These are phyloP conservation scores for Bruguiera parviflora DNA, from an alignment of 345 rosid genomes.

Conservation along the genomic window DNA sequence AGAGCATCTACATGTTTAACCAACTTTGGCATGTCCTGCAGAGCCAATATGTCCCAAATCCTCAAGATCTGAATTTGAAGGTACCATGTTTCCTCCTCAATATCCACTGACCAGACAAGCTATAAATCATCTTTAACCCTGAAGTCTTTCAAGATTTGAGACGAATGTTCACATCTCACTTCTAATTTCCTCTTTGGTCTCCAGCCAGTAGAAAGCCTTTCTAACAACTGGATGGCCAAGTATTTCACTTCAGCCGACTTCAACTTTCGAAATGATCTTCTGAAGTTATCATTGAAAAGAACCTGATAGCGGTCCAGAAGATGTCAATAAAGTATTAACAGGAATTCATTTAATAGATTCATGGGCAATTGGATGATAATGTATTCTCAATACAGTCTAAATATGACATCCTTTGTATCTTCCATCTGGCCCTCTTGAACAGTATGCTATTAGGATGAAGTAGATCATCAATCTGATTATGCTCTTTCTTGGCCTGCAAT, in stretches of 20 bases:
- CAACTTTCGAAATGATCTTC: constrained; percentile 45
- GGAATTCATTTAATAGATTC: too few species aligned
- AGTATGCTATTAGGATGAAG: constrained; percentile 28
- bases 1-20: constrained; percentile 41
- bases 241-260: constrained; percentile 21
- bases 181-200: constrained; percentile 40
- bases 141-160: constrained; percentile 38
- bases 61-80: constrained; percentile 36
- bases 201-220: constrained; percentile 48
- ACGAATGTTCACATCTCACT: constrained; percentile 27
- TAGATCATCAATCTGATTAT: constrained; percentile 39
- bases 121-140: constrained; percentile 35
- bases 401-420: constrained; percentile 21
- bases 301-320: constrained; percentile 31
- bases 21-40: constrained; percentile 34
- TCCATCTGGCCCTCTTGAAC: constrained; percentile 44
- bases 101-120: constrained; percentile 44
- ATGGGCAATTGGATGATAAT: too few species aligned
- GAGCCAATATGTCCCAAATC: constrained; percentile 53
- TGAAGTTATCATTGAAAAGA: constrained; percentile 44
- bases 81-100: constrained; percentile 29
- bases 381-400: too few species aligned
- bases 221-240: constrained; percentile 27
- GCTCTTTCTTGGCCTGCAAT: constrained; percentile 35
- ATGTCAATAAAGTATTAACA: too few species aligned